Evolutionary conservation across 2,329 filamentous ascomycete genomes (phyloP), one percentile per base, ranked within the genome.

Genomic region (Fusarium penzigii): DNA sequence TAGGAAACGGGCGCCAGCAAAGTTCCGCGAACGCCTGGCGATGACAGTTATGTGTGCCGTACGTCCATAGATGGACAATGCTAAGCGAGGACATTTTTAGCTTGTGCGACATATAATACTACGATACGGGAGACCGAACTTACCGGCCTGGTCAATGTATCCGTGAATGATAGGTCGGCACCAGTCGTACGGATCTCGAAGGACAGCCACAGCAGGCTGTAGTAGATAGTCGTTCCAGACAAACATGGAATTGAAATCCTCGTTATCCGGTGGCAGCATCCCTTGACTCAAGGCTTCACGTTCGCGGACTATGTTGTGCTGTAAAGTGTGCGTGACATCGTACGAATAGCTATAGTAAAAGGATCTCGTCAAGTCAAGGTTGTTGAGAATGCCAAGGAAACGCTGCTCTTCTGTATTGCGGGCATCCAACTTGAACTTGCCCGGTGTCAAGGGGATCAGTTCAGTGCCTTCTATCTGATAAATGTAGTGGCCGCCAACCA

Each of bases 321-420:
- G 94, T 43, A 99, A 76, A 1, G 92, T 96, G 48, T 87, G 84
- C 1, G 94, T 99, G 61, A 97, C 89, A 68, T 99, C 91, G 74
- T 99, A 99, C 0, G 93, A 95, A 69, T 97, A 97, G 75, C 93
- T 97, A 76, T 97, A 99, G 72, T 99, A 99, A 70, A 99, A 99
- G 0, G 90, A 95, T 51, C 89, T 83, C 1, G 89, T 92, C 54
- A 99, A 75, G 69, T 99, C 94, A 32, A 99, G 79, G 61, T 96
- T 96, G 68, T 90, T 92, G 42, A 99, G 78, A 47, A 97, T 97
- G 25, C 84, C 82, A 34, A 97, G 79, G 65, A 96, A 97, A 29
- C 93, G 86, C 39, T 89, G 86, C 72, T 99, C 94, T 69, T 97
- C 93, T 0, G 90, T 83, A 64, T 95, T 94, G 46, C 79, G 77